A percentile compares a stretch with the other conserved stretches of the same genome.
Evolutionary conservation across 208 protist species (phyloP).

Genomic region (Trypanosoma scelopori): DNA sequence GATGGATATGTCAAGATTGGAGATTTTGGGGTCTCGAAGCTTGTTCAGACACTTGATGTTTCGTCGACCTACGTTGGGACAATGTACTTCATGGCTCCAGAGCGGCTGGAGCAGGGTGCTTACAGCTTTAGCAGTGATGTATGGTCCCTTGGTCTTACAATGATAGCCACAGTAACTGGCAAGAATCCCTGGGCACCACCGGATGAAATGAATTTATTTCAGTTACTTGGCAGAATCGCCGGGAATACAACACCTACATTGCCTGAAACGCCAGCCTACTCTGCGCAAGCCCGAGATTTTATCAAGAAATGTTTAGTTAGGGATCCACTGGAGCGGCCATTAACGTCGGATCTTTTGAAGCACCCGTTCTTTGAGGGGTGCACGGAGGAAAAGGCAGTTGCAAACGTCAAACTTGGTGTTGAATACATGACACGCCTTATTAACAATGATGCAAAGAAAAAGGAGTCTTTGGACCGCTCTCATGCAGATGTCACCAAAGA

Average conservation of each 20-base stretch:
- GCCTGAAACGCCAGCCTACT: conserved; percentile 60
- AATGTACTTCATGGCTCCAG: conserved; percentile 94
- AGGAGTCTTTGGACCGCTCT: conserved; percentile 41
- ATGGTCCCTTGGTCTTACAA: conserved; percentile 91
- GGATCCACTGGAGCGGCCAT: conserved; percentile 65
- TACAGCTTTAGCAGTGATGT: conserved; percentile 93
- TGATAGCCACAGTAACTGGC: conserved; percentile 80
- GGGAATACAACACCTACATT: conserved; percentile 74
- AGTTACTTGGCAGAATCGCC: conserved; percentile 77
- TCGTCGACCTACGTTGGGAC: conserved; percentile 93
- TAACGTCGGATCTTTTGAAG: conserved; percentile 68
- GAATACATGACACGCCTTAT: conserved; percentile 86
- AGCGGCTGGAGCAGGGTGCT: conserved; percentile 84
- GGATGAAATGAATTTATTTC: conserved; percentile 87
- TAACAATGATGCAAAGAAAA: conserved; percentile 75
- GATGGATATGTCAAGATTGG: conserved; percentile 89
- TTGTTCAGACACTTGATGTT: conserved; percentile 85
- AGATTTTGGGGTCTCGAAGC: conserved; percentile 93
- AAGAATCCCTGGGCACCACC: conserved; percentile 87
- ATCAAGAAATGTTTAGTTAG: conserved; percentile 70
- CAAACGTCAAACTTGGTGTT: conserved; percentile 81
- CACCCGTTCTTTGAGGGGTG: conserved; percentile 77
- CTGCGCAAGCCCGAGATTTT: conserved; percentile 71
- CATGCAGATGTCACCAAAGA: conserved; percentile 66
- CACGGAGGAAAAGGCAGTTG: conserved; percentile 64